Base-by-base conservation (phyloP, 208 protist species). In the Leishmania martiniquensis region DNA sequence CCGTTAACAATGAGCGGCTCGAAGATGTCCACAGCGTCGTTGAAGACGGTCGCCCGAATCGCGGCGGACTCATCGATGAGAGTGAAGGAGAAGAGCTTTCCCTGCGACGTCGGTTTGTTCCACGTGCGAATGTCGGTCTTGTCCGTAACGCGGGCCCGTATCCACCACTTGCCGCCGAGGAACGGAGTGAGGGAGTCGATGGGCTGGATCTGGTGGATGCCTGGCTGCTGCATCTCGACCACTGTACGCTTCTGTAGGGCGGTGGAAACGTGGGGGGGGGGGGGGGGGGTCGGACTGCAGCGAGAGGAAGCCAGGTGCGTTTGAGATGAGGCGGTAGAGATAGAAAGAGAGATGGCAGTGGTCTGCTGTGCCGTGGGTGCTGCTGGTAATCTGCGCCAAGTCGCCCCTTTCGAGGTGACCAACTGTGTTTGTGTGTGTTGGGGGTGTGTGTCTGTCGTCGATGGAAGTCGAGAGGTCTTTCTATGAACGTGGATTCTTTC, bases 21-120 rank as follows among this genome's bases (percentile, higher is more conserved):
- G 74, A 97, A 97, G 34, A 87, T 82, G 80, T 97, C 94, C 1
- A 98, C 96, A 42, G 91, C 93, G 65, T 98, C 94, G 75, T 98
- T 97, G 88, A 98, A 98, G 22, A 97, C 85, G 7, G 96, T 98
- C 7, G 93, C 94, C n/a, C 94, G 94, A 52, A 98, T 98, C 13
- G 94, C 88, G 32, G 91, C 75, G 32, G 88, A 94, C 77, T 97
- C 94, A 73, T 98, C 96, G 77, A 98, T 92, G 32, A 98, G 85
- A 2, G 96, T 98, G 72, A 97, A 96, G 52, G 94, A 97, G 71
- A 97, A 96, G 44, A 98, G 86, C 83, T 97, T 97, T 39, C 96
- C 96, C 81, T 96, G 88, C n/a, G 93, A 95, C 4, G 85, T 94
- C 20, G 96, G 92, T 77, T 98, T 98, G 80, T 95, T 96, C 94